Base-by-base conservation (phyloP, 305 asterid genomes). In the Ilex paraguariensis region DNA sequence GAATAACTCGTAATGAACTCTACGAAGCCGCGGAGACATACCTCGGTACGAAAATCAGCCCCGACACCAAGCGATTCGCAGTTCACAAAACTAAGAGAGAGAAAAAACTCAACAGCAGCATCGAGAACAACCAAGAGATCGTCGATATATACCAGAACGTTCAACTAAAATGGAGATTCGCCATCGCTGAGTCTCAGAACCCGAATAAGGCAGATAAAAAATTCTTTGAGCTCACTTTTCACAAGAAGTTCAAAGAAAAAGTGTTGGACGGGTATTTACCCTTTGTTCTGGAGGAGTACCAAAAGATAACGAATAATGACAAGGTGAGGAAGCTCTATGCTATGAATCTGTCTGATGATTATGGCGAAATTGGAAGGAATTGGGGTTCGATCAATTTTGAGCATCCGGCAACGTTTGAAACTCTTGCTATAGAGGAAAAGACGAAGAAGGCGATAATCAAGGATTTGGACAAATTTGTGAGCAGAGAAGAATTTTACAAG, bases 1-100 rank as follows among this genome's bases (percentile, higher is more conserved):
- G n/a, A n/a, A n/a, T 86, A 66, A 45, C 66, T n/a, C 77, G 84
- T 28, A 89, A 89, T 73, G 81, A 79, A 31, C 68, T 86, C 57
- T 87, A 82, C 67, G 93, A 84, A 57, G 88, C 95, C 2, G 89
- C 89, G 0, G 89, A 86, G 58, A 59, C 75, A n/a, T 89, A 89
- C 72, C 93, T 89, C 57, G 74, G 87, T 16, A 77, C 84, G 2
- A 79, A 63, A n/a, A 75, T 81, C 73, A 77, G 80, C 56, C 87
- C 87, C 2, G 55, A 65, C 52, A 57, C 86, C 0, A 84, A 77
- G 4, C 57, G 84, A 6, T 62, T 89, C 42, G 79, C 75, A 59
- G 89, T 71, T 2, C 65, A 62, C 79, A 89, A 82, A 45, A 62
- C 66, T 11, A 59, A 79, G 11, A 83, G 83, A 63, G 84, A 84